Percentiles rank a stretch among this genome's conserved stretches.
Evolutionary conservation across 345 rosid genomes (phyloP).

Genomic region (Laguncularia racemosa): DNA sequence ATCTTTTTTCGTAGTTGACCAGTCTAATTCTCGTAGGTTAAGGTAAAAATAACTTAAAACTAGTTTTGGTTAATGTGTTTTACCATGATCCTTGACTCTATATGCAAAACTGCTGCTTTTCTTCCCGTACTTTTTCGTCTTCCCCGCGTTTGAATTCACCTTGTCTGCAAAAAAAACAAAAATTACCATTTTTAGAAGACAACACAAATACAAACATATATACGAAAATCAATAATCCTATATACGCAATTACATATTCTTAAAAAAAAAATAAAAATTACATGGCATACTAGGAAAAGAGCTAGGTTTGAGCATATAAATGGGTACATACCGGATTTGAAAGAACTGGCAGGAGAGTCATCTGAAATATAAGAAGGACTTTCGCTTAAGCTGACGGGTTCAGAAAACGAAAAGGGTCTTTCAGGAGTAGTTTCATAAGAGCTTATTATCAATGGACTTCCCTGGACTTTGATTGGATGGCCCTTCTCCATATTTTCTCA

Average conservation of each 20-base stretch:
- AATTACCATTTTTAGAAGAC: neutral
- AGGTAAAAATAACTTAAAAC: no score
- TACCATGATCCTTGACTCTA: conserved; percentile 33
- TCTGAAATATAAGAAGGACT: conserved; percentile 14
- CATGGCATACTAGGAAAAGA: no score
- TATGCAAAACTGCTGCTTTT: conserved; percentile 16
- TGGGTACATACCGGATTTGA: neutral
- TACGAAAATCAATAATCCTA: no score
- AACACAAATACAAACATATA: no score
- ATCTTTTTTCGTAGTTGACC: no score
- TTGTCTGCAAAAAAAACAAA: conserved; percentile 5
- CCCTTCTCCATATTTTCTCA: neutral
- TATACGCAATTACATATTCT: no score
- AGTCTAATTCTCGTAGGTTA: no score
- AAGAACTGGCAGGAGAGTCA: neutral
- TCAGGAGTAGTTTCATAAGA: conserved; percentile 17
- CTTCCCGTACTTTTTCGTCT: conserved; percentile 7
- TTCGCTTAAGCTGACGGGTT: conserved; percentile 10
- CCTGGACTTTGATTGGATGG: neutral
- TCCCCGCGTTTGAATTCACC: conserved; percentile 8
- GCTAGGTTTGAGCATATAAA: no score
- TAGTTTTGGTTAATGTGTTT: neutral
- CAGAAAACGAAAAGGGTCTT: conserved; percentile 14
- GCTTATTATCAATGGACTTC: conserved; percentile 10
- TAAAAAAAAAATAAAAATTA: no score